Base-by-base conservation (phyloP, 805 yeast species). In the Ogataea zsoltii region DNA sequence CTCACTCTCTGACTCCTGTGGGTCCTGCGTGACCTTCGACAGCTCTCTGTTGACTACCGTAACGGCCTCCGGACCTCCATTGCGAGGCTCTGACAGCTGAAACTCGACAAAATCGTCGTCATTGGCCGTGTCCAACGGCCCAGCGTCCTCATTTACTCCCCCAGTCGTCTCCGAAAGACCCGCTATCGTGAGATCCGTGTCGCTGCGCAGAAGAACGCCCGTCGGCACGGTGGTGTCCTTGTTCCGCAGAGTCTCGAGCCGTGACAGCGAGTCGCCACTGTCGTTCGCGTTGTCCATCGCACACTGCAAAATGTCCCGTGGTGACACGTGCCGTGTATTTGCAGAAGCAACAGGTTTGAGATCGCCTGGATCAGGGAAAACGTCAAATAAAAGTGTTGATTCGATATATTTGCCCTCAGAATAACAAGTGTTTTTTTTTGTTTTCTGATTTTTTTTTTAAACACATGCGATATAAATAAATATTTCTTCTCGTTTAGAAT, bases 81-180 rank as follows among this genome's bases (percentile, higher is more conserved):
- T 30, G 31, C 49, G 45, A 7, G 54, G 37, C 19, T 50, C 46
- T 14, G 38, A 38, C 7, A 59, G 33, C 19, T 57, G 59, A 39
- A 60, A 62, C 39, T 64, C 68, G 7, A 59, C 55, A 41, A 57
- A 61, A 36, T 61, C 64, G 30, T 46, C 56, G 12, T 50, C 55
- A 6, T 35, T 49, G 13, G 19, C 25, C 5, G 18, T 33, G 23
- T 26, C 30, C 3, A 21, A 14, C 14, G 31, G 3, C 19, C 13
- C 30, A 5, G 15, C 38, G 4, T 10, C 39, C 32, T 34, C 31
- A 15, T 35, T 26, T 23, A 29, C 29, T 10, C 2, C 19, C 32
- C 18, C 23, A 10, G 7, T 30, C 38, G 23, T 21, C 28, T 19
- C 14, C 14, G 30, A 31, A 25, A 32, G 34, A 7, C 30, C 42